Conservation (phyloP, 2,329 filamentous ascomycete species). For the Aspergillus udagawae region DNA sequence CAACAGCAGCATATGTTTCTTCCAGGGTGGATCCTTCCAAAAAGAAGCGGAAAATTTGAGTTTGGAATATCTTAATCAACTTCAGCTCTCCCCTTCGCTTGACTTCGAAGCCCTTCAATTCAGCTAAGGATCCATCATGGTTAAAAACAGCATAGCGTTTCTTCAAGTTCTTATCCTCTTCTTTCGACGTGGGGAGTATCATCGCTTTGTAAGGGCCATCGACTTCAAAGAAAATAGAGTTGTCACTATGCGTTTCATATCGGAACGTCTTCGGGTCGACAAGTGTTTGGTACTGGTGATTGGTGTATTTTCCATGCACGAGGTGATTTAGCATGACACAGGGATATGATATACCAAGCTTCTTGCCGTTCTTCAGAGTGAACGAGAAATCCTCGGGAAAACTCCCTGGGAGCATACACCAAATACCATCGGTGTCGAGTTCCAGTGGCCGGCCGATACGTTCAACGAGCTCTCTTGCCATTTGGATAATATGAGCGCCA, state of each 20-base stretch:
- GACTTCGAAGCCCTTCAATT: slow-evolving; percentile 95
- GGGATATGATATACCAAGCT: slow-evolving; percentile 91
- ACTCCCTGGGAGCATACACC: slow-evolving; percentile 95
- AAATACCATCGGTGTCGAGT: slow-evolving; percentile 97
- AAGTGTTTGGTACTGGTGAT: slow-evolving; percentile 93
- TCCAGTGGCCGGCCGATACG: slow-evolving; percentile 88
- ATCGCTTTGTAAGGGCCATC: slow-evolving; percentile 97
- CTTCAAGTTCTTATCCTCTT: slow-evolving; percentile 99
- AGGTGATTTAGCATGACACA: slow-evolving; percentile 99
- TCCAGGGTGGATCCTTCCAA: slow-evolving; percentile 81
- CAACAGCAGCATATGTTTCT: slow-evolving; percentile 87
- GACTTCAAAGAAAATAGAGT: slow-evolving; percentile 99
- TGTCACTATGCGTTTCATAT: slow-evolving; percentile 97
- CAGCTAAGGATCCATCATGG: slow-evolving; percentile 89
- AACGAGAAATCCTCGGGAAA: slow-evolving; percentile 97
- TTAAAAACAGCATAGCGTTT: slow-evolving; percentile 99
- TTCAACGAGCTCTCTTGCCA: slow-evolving; percentile 90
- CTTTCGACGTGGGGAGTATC: slow-evolving; percentile 94
- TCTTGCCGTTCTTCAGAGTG: slow-evolving; percentile 93
- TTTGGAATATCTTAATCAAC: slow-evolving; percentile 99
- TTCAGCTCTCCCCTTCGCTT: slow-evolving; percentile 97
- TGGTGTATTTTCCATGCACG: slow-evolving; percentile 91
- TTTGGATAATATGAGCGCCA: slow-evolving; percentile 92
- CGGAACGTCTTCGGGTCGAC: slow-evolving; percentile 73
- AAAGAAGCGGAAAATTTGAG: slow-evolving; percentile 99